phyloP scores from a whole-genome alignment of 352 stramenopile species.

The Phytopythium montanum region DNA sequence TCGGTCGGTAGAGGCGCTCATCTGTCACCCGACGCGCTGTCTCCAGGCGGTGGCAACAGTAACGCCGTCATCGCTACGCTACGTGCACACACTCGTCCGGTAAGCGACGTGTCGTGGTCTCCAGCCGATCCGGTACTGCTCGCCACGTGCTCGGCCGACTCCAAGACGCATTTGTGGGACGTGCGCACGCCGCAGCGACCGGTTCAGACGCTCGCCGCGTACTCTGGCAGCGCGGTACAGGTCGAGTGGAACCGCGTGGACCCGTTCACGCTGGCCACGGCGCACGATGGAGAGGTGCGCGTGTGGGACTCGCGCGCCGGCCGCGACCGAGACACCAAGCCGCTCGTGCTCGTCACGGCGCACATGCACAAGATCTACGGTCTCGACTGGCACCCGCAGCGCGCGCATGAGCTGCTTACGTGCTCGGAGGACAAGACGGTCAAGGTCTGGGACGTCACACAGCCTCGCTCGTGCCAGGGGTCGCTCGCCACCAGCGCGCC shows the following conservation, averaged over 20 bases:
- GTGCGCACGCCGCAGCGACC: constrained; percentile 64
- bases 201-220: constrained; percentile 64
- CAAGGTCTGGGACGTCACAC: constrained; percentile 77
- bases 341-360: constrained; percentile 59
- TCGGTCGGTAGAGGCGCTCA: neutral
- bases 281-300: constrained; percentile 74
- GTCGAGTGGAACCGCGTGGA: constrained; percentile 80
- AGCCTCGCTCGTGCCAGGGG: constrained; percentile 58
- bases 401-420: constrained; percentile 77
- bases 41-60: neutral
- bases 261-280: constrained; percentile 61
- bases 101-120: constrained; percentile 79
- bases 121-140: constrained; percentile 66
- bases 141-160: constrained; percentile 75
- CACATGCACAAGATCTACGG: constrained; percentile 86
- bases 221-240: constrained; percentile 63
- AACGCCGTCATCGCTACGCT: constrained; percentile 59
- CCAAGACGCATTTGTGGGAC: constrained; percentile 82
- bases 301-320: constrained; percentile 66
- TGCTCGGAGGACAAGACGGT: constrained; percentile 85
- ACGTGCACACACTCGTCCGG: constrained; percentile 62
- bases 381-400: constrained; percentile 77
- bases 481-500: constrained; percentile 55
- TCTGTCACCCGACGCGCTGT: neutral
- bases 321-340: constrained; percentile 44